Evolutionary conservation across 1,139 yeast species (phyloP), one percentile per base, ranked within the genome.

Genomic region (Lodderomyces pseudojiufengensis): DNA sequence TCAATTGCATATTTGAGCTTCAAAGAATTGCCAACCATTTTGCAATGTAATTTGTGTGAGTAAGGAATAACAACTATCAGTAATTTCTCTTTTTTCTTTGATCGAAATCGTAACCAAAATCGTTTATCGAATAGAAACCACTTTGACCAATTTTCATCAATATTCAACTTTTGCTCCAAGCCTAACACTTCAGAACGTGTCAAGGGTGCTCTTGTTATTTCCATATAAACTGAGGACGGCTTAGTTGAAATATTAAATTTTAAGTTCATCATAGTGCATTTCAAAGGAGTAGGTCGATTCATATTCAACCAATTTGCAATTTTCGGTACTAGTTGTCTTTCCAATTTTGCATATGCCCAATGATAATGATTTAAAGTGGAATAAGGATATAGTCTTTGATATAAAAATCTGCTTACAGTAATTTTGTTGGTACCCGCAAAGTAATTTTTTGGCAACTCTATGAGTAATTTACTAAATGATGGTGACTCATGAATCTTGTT

Each of bases 321-420:
- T 30, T 43, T 43, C 0, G 71, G 70, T 3, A 63, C 45, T 8
- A 61, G 49, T 2, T 45, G 53, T 27, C 69, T 44, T 32, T 69
- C 70, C 10, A 74, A 36, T 38, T 62, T 69, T 4, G 77, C 63
- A 41, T 67, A 75, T 3, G 62, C 51, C 69, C 76, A 74, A 43
- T 70, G 70, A 44, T 63, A 73, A 29, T 70, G 62, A 13, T 54
- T 52, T 1, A 64, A 50, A 0, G 78, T 59, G 0, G 78, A 69
- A 3, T 69, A 48, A 0, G 61, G 63, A 31, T 52, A 51, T 6
- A 71, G 45, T 2, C 43, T 34, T 5, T 57, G 49, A 45, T 52
- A 75, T 4, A 76, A 42, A 18, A 60, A 56, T 31, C 72, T 46
- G 12, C 62, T 50, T 1, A 62, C 42, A 0, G 68, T 55, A n/a